Base-by-base conservation (phyloP, 2,329 filamentous ascomycete species). In the Aspergillus unguis region DNA sequence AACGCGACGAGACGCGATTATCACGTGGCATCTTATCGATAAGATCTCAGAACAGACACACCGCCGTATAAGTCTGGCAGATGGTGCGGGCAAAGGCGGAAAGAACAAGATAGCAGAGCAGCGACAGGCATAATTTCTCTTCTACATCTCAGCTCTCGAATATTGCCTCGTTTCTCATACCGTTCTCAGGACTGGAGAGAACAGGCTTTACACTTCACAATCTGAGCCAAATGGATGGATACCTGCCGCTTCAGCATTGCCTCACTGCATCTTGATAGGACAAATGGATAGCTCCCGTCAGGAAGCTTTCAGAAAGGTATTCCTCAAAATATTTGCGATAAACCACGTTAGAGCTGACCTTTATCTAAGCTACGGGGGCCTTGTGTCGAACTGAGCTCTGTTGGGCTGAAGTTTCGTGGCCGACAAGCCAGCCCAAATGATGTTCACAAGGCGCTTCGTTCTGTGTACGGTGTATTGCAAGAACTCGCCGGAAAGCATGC, bases 371-470 rank as follows among this genome's bases (percentile, higher is more conserved):
- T 86, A 50, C 84, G 84, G 58, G 75, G 77, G 45, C 72, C 75
- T 51, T 86, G 83, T 61, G 78, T 86, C 32, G 75, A 79, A 41
- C 74, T 86, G 33, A 80, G 80, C 56, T 78, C 84, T 43, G 70
- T 75, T 44, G 78, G 78, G 7, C 67, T 84, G 11, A 71, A 68
- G 38, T 75, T 84, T 52, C 74, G 76, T 44, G 75, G 74, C 32
- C 72, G 71, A 33, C 74, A 76, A 50, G 67, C 64, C 11, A 73
- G 73, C 25, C 62, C 73, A 17, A 73, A 71, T 50, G 75, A 78
- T 29, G 71, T 85, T n/a, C 67, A 76, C 3, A 64, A 70, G 42
- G 72, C 74, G 29, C 70, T 85, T 25, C 71, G 77, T 44, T 62
- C 67, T 1, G 64, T 85, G 5, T 66, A 71, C 44, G 48, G 57